These are phyloP conservation scores for Lomentospora prolificans DNA, from an alignment of 2,329 filamentous ascomycete species.

Conservation along the genomic window DNA sequence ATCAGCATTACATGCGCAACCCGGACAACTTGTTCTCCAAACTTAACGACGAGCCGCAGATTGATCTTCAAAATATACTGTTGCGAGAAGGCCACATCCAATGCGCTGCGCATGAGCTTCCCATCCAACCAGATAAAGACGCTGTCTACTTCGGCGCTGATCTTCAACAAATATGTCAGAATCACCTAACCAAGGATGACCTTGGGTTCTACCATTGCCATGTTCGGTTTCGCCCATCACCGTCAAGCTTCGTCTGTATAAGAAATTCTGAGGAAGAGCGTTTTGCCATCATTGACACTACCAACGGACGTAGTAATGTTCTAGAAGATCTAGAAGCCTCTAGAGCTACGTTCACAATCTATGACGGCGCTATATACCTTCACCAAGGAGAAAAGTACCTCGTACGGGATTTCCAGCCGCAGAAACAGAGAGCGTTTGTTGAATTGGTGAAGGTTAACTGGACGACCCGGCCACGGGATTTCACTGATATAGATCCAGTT, in stretches of 20 bases:
- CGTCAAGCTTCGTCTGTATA: conserved; percentile 76
- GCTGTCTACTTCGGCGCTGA: conserved; percentile 65
- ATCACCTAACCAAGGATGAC: conserved; percentile 64
- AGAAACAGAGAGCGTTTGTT: conserved; percentile 74
- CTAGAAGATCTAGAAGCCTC: conserved; percentile 94
- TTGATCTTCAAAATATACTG: conserved; percentile 86
- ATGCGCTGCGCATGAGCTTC: conserved; percentile 92
- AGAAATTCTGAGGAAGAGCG: conserved; percentile 83
- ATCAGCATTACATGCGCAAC: conserved; percentile 96
- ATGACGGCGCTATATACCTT: conserved; percentile 93
- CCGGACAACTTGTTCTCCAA: conserved; percentile 89
- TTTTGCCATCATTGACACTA: conserved; percentile 86
- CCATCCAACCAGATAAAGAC: conserved; percentile 71
- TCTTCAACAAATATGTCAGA: conserved; percentile 59
- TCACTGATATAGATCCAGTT: conserved; percentile 84
- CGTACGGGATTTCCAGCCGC: conserved; percentile 77
- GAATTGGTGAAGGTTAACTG: conserved; percentile 86
- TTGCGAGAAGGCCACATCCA: conserved; percentile 90
- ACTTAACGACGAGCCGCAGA: conserved; percentile 78
- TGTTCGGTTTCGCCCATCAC: conserved; percentile 75
- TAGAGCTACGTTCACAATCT: conserved; percentile 89
- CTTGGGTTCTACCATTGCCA: conserved; percentile 81
- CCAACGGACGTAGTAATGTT: conserved; percentile 70
- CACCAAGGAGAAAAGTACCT: conserved; percentile 93
- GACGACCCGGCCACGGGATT: conserved; percentile 89